Percentiles rank a stretch among this genome's conserved stretches.
Conservation (phyloP, 805 yeast species). For the Candida ipomoeae region DNA sequence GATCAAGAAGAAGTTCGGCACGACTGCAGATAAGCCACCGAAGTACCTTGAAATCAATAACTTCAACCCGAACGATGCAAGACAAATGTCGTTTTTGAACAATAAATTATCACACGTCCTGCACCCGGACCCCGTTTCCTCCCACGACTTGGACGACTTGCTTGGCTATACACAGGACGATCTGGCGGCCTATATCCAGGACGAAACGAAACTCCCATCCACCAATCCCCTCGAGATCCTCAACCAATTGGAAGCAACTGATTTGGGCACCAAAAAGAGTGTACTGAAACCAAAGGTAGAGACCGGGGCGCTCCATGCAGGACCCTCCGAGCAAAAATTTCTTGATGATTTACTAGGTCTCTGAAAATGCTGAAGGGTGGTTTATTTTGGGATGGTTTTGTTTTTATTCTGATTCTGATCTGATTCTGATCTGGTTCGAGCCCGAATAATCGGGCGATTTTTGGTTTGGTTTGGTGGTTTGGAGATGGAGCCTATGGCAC, state of each 20-base stretch:
- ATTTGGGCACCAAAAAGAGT: too few relatives aligned
- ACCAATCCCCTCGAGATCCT: neutral
- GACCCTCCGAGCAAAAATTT: conserved; percentile 8
- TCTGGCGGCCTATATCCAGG: neutral
- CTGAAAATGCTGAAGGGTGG: neutral
- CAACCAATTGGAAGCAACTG: neutral
- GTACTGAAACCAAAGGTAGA: too few relatives aligned
- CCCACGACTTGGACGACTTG: conserved; percentile 14
- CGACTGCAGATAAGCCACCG: conserved; percentile 1
- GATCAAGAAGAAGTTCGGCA: conserved; percentile 27
- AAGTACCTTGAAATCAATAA: conserved; percentile 36
- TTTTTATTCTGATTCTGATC: too few relatives aligned
- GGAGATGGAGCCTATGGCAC: neutral
- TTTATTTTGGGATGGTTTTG: too few relatives aligned
- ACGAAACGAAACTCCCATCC: neutral
- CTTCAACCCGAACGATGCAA: conserved; percentile 20
- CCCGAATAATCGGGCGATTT: too few relatives aligned
- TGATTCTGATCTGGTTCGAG: too few relatives aligned
- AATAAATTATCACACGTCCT: conserved; percentile 14
- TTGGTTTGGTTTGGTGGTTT: neutral
- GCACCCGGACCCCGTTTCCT: neutral
- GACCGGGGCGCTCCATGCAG: neutral
- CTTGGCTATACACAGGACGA: conserved; percentile 3
- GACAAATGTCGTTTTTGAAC: conserved; percentile 24
- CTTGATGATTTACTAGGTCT: conserved; percentile 19